These are phyloP conservation scores for Funneliformis caledonium DNA, from an alignment of 371 early-diverging fungal species.

Conservation along the genomic window DNA sequence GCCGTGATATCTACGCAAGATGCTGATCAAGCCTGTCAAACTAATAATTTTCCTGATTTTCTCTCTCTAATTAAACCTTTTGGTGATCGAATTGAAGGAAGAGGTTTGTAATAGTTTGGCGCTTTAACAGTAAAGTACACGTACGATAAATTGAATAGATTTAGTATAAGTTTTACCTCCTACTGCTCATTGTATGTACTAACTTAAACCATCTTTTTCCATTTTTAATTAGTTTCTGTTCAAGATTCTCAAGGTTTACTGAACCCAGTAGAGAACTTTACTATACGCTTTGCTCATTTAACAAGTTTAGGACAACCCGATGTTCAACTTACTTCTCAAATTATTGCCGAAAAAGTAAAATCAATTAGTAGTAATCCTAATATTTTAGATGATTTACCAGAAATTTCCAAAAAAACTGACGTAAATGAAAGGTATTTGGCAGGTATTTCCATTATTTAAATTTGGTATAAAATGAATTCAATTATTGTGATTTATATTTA, in stretches of 20 bases:
- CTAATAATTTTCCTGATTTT: conserved; percentile 71
- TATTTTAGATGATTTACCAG: conserved; percentile 36
- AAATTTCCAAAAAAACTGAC: conserved; percentile 38
- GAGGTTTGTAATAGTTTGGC: conserved; percentile 54
- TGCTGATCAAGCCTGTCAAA: conserved; percentile 71
- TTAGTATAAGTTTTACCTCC: conserved; percentile 20
- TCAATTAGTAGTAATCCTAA: conserved; percentile 37
- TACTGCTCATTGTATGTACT: conserved; percentile 9
- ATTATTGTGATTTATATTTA: background rate
- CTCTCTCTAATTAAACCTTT: conserved; percentile 83
- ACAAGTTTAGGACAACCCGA: conserved; percentile 64
- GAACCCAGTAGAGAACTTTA: conserved; percentile 66
- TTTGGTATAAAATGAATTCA: conserved; percentile 33
- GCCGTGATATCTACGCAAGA: conserved; percentile 76
- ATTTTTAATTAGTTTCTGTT: conserved; percentile 58
- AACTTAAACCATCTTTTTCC: background rate
- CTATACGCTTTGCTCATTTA: conserved; percentile 70
- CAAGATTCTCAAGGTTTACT: conserved; percentile 73
- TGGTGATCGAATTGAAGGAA: conserved; percentile 76
- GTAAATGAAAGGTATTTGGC: conserved; percentile 29
- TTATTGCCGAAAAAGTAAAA: conserved; percentile 62
- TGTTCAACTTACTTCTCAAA: conserved; percentile 56
- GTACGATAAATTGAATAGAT: background rate
- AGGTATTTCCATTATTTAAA: conserved; percentile 21
- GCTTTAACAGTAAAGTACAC: conserved; percentile 11